A percentile compares a stretch with the other conserved stretches of the same genome.
phyloP scores from a whole-genome alignment of 2,329 filamentous ascomycete species.

The Grosmannia huntii region DNA sequence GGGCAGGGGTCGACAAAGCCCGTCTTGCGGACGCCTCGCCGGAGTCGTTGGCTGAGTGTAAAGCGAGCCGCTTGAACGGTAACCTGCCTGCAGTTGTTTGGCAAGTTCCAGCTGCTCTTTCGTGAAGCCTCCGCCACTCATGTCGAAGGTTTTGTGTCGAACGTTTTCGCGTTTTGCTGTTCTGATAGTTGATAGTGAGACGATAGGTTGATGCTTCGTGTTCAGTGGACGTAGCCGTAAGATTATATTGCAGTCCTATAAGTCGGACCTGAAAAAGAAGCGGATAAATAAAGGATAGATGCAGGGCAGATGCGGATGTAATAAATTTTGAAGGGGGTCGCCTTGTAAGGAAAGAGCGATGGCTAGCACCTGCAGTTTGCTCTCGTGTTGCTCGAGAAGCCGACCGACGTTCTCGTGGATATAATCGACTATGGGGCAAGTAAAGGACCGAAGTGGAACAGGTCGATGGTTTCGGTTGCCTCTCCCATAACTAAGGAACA shows the following conservation, averaged over 20 bases:
- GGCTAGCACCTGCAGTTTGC: not conserved
- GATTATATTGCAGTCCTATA: not conserved
- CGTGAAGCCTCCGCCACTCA: not conserved
- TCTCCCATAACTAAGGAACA: no score
- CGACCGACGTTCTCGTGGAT: not conserved
- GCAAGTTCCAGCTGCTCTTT: slow-evolving; percentile 10
- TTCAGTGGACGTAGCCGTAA: not conserved
- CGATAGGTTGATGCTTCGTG: not conserved
- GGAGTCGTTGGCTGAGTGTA: not conserved
- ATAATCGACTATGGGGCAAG: not conserved
- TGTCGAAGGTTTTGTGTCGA: not conserved
- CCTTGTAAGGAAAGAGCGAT: not conserved
- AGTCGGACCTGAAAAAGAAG: not conserved
- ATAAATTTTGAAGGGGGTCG: not conserved
- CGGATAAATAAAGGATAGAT: not conserved
- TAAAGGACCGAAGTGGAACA: not conserved
- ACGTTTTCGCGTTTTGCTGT: not conserved
- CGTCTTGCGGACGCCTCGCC: not conserved
- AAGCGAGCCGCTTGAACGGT: slow-evolving; percentile 5
- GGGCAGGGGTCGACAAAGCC: not conserved
- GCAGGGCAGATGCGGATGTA: not conserved
- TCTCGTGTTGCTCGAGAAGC: not conserved
- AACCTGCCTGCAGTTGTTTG: slow-evolving; percentile 7
- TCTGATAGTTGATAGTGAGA: not conserved
- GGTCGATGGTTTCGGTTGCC: no score